Conservation (phyloP, 2,329 filamentous ascomycete genomes). For the Epichloe hybrida region DNA sequence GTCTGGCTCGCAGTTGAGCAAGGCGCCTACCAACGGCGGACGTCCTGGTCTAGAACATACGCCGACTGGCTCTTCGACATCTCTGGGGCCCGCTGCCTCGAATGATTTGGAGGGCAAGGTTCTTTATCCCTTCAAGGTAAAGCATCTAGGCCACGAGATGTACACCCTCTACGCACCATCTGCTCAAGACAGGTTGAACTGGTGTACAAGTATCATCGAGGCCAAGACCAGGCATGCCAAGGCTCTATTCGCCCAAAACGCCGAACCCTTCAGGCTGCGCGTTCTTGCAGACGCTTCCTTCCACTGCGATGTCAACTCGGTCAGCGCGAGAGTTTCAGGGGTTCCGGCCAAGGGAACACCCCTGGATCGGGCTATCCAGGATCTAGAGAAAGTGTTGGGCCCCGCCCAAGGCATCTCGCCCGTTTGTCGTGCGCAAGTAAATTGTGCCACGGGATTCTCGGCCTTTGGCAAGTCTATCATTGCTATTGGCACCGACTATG, state of each 20-base stretch:
- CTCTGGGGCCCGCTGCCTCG: slow-evolving; percentile 30
- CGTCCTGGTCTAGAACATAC: slow-evolving; percentile 53
- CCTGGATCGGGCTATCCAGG: slow-evolving; percentile 76
- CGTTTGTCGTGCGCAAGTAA: slow-evolving; percentile 74
- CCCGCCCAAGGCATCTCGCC: slow-evolving; percentile 55
- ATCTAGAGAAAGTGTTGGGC: slow-evolving; percentile 70
- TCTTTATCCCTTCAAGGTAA: slow-evolving; percentile 87
- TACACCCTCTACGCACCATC: slow-evolving; percentile 82
- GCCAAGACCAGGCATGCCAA: slow-evolving; percentile 90
- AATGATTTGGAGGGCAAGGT: slow-evolving; percentile 70
- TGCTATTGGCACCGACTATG: slow-evolving; percentile 88
- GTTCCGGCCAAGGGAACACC: slow-evolving; percentile 84
- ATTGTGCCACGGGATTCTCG: slow-evolving; percentile 85
- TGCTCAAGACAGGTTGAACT: slow-evolving; percentile 63
- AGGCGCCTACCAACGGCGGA: slow-evolving; percentile 37
- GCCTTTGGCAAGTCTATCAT: slow-evolving; percentile 76
- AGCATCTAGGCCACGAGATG: slow-evolving; percentile 85
- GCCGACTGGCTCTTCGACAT: slow-evolving; percentile 52
- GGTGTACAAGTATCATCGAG: slow-evolving; percentile 87
- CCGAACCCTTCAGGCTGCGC: slow-evolving; percentile 83
- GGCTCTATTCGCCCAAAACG: slow-evolving; percentile 79
- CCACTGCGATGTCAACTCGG: slow-evolving; percentile 54
- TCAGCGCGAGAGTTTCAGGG: slow-evolving; percentile 44
- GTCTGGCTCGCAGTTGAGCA: slow-evolving; percentile 44
- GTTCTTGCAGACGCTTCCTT: slow-evolving; percentile 91